phyloP scores from a whole-genome alignment of 2,329 filamentous ascomycete genomes.

The Nectriaceae sp. region DNA sequence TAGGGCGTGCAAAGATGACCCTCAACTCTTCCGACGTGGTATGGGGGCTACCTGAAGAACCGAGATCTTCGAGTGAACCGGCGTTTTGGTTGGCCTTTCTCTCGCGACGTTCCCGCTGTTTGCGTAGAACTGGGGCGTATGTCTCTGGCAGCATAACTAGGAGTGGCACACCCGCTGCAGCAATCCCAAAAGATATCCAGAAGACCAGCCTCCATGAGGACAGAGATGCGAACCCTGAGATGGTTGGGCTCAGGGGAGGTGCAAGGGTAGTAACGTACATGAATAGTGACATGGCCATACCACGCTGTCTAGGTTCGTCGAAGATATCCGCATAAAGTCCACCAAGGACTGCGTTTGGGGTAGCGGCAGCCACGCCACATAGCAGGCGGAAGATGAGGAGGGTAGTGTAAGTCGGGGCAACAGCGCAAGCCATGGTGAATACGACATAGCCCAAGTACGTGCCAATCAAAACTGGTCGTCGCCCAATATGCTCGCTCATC shows the following conservation, averaged over 20 bases:
- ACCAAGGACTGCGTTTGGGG: constrained; percentile 44
- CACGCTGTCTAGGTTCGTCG: constrained; percentile 31
- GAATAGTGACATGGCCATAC: constrained; percentile 39
- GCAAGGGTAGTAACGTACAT: constrained; percentile 35
- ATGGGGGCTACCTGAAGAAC: too few relatives aligned
- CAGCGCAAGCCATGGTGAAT: constrained; percentile 42
- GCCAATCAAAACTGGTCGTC: constrained; percentile 44
- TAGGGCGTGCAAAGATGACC: constrained; percentile 9
- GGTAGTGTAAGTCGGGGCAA: constrained; percentile 42
- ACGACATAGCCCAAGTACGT: constrained; percentile 47
- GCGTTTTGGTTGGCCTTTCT: neutral
- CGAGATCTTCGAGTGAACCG: too few relatives aligned
- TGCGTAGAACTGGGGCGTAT: constrained; percentile 13
- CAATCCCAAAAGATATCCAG: constrained; percentile 31
- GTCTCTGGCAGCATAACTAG: constrained; percentile 39
- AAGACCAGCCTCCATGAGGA: constrained; percentile 49
- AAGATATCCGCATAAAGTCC: constrained; percentile 49
- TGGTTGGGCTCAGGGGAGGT: constrained; percentile 42
- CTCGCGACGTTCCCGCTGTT: constrained; percentile 1
- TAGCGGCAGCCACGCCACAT: constrained; percentile 40
- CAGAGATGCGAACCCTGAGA: constrained; percentile 43
- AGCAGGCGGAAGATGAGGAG: constrained; percentile 47
- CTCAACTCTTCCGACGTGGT: constrained; percentile 3
- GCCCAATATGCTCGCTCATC: constrained; percentile 42
- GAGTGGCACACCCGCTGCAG: too few relatives aligned